Conservation (phyloP, 2,329 filamentous ascomycete species). For the Epichloe brachyelytri region DNA sequence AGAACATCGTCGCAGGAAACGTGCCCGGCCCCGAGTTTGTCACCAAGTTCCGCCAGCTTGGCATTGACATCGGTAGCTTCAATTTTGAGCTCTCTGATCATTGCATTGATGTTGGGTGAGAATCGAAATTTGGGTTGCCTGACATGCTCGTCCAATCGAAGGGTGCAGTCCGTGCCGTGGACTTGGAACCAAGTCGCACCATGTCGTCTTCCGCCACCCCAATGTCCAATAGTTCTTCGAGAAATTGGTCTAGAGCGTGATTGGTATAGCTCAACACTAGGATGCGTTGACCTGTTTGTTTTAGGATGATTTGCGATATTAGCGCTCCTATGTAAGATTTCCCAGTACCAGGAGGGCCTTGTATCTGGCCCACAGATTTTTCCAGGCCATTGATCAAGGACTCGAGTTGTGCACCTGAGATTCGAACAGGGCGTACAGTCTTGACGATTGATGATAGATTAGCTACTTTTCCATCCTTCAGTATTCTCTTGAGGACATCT, state of each 20-base stretch:
- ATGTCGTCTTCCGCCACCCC: slow-evolving; percentile 39
- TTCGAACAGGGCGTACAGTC: slow-evolving; percentile 13
- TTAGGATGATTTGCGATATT: slow-evolving; percentile 41
- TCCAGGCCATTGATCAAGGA: slow-evolving; percentile 43
- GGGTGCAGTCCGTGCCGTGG: slow-evolving; percentile 15
- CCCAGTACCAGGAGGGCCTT: slow-evolving; percentile 64
- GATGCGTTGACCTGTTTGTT: slow-evolving; percentile 34
- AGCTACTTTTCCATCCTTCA: no score
- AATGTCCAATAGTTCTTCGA: slow-evolving; percentile 49
- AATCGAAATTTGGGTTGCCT: no score
- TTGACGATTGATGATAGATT: no score
- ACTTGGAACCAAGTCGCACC: slow-evolving; percentile 52
- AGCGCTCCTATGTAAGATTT: slow-evolving; percentile 63
- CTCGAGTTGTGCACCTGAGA: slow-evolving; percentile 33
- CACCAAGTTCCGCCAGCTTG: no score
- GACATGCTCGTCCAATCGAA: not conserved
- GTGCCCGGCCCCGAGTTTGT: slow-evolving; percentile 3
- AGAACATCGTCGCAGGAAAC: slow-evolving; percentile 18
- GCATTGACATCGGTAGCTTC: no score
- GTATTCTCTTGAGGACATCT: no score
- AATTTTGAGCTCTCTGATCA: no score
- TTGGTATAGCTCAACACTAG: slow-evolving; percentile 58
- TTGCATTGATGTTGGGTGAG: no score
- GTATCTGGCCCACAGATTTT: slow-evolving; percentile 46
- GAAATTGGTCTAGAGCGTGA: slow-evolving; percentile 52